Base-by-base conservation (phyloP, 2,329 filamentous ascomycete genomes). In the Botrytis fragariae region DNA sequence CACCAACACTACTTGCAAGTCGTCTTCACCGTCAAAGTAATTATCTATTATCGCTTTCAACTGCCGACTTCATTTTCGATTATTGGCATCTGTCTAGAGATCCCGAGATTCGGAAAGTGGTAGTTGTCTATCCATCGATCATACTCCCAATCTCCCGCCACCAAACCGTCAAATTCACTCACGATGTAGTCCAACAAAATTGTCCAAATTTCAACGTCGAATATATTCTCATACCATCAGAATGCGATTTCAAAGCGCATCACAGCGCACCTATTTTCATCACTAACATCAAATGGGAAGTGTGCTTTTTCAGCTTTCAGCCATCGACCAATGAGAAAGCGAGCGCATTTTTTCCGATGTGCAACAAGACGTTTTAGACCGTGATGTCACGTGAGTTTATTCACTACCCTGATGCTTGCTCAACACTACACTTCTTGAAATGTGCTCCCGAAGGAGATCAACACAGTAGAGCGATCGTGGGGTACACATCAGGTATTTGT, bases 401-500 rank as follows among this genome's bases (percentile, higher is more conserved):
- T 48, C 14, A 10, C 29, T 25, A 45, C 7, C 12, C 32, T 20
- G 29, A 35, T 48, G 14, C 18, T 64, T 61, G 59, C 2, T n/a
- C 2, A 4, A 29, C 18, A 29, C n/a, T 18, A 57, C 14, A 29
- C 6, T 14, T 51, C 12, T 51, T 51, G 3, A 1, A 10, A n/a
- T 51, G 48, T 51, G 6, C 25, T 7, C 0, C 12, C 1, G 12
- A 51, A 14, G 25, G 10, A n/a, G n/a, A 14, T n/a, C 0, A 14
- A n/a, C 4, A 29, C 0, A 8, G 14, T n/a, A 29, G n/a, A 54
- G 12, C 2, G 25, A 29, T 29, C 2, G 12, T 54, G 25, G 25
- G 1, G 1, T 29, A 18, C 2, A 0, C 4, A 6, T 12, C 0
- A 9, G 6, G 18, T 4, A 2, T 29, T 16, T 1, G 6, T 7